Evolutionary conservation across 2,329 filamentous ascomycete genomes (phyloP).

Genomic region (Aspergillus sp.): DNA sequence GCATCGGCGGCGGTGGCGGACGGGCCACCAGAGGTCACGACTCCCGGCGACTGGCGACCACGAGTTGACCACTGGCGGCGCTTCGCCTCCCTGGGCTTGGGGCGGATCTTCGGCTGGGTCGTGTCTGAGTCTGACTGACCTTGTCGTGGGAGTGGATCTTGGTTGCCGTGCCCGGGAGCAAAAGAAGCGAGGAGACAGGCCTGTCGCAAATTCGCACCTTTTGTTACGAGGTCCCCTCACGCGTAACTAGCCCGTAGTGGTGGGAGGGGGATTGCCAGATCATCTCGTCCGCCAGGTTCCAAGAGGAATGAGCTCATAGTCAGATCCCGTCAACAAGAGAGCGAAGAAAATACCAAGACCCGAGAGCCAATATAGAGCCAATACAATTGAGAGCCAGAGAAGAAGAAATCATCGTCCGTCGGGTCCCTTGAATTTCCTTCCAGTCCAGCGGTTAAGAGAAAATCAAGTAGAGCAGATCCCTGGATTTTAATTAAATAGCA

Average conservation of each 20-base stretch:
- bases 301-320: neutral
- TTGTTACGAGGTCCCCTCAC: neutral
- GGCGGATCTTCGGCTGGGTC: neutral
- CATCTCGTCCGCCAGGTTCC: neutral
- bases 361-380: slow-evolving; percentile 8
- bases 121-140: slow-evolving; percentile 7
- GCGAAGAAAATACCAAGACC: slow-evolving; percentile 8
- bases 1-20: slow-evolving; percentile 10
- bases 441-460: slow-evolving; percentile 10
- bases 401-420: slow-evolving; percentile 4
- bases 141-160: slow-evolving; percentile 18
- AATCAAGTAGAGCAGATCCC: slow-evolving; percentile 10
- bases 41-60: neutral
- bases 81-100: slow-evolving; percentile 16
- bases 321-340: neutral
- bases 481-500: slow-evolving; percentile 11
- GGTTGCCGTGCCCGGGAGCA: slow-evolving; percentile 15
- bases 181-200: slow-evolving; percentile 1
- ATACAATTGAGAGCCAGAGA: slow-evolving; percentile 11
- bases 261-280: neutral
- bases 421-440: slow-evolving; percentile 1
- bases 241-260: neutral
- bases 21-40: slow-evolving; percentile 11
- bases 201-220: neutral
- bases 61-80: slow-evolving; percentile 13